Conservation (phyloP, 768 basidiomycete species). For the Xerocomus spinulosus region DNA sequence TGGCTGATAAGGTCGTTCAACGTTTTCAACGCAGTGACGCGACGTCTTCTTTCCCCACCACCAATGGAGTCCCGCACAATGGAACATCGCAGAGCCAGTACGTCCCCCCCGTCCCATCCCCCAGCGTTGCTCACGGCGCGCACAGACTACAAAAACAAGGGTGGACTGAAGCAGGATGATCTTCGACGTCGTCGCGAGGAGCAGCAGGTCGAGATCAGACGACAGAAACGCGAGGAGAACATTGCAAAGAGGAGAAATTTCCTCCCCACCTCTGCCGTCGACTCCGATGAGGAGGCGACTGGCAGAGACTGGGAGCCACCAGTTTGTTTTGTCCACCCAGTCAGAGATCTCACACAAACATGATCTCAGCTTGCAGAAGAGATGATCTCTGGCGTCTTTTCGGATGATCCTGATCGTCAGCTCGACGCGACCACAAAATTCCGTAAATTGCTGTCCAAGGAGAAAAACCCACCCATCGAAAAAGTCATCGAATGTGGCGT, state of each 20-base stretch:
- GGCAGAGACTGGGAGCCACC: constrained; percentile 71
- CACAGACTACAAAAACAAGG: constrained; percentile 87
- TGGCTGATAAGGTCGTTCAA: constrained; percentile 23
- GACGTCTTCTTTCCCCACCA: constrained; percentile 8
- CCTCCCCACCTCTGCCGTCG: constrained; percentile 63
- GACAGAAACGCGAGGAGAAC: constrained; percentile 97
- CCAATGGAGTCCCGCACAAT: constrained; percentile 61
- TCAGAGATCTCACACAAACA: constrained; percentile 5
- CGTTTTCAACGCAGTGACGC: constrained; percentile 15
- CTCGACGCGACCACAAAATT: constrained; percentile 97
- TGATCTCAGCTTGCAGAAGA: constrained; percentile 69
- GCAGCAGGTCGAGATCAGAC: constrained; percentile 97
- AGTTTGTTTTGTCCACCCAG: constrained; percentile 36
- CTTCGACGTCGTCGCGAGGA: constrained; percentile 96
- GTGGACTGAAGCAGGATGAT: constrained; percentile 85
- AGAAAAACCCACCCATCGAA: constrained; percentile 99
- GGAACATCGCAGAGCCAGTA: constrained; percentile 73
- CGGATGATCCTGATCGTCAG: constrained; percentile 86
- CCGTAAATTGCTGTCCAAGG: constrained; percentile 97
- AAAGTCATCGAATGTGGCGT: constrained; percentile 97
- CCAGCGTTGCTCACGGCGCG: constrained; percentile 32
- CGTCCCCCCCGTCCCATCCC: constrained; percentile 14
- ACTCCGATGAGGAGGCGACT: constrained; percentile 89
- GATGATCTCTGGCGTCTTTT: constrained; percentile 92
- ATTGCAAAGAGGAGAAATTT: constrained; percentile 97